Evolutionary conservation across 352 stramenopile species (phyloP).

Genomic region (Elongisporangium undulatum): DNA sequence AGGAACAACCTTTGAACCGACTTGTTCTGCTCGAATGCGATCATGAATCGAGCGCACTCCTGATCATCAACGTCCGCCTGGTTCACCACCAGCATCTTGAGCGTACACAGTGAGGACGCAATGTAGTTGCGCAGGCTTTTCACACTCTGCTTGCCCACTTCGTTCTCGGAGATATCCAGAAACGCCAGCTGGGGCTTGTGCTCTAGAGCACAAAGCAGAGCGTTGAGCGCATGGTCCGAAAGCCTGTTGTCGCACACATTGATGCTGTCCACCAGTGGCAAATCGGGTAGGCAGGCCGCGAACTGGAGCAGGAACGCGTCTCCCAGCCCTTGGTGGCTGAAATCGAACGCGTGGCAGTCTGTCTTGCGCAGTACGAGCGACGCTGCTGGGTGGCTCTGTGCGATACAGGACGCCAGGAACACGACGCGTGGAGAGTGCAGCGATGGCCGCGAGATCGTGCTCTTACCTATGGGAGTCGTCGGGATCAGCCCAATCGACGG

Average conservation of each 20-base stretch:
- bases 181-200: conserved; percentile 62
- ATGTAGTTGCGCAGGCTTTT: conserved; percentile 50
- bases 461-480: conserved; percentile 6
- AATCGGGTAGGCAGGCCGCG: conserved; percentile 44
- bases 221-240: conserved; percentile 43
- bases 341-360: conserved; percentile 40
- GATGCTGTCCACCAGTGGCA: conserved; percentile 64
- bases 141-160: conserved; percentile 39
- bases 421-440: conserved; percentile 41
- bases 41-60: conserved; percentile 68
- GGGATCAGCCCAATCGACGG: conserved; percentile 8
- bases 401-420: conserved; percentile 47
- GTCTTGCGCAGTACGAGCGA: conserved; percentile 45
- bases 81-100: conserved; percentile 49
- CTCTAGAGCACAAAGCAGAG: conserved; percentile 48
- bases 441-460: conserved; percentile 13
- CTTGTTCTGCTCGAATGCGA: conserved; percentile 69
- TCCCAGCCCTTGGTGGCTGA: conserved; percentile 57
- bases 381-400: conserved; percentile 32
- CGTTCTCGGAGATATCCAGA: conserved; percentile 61
- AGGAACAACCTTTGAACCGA: conserved; percentile 61
- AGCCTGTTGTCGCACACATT: conserved; percentile 58
- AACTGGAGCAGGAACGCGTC: conserved; percentile 63
- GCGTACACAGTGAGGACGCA: conserved; percentile 53
- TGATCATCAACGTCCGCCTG: conserved; percentile 52